Evolutionary conservation across 305 asterid genomes (phyloP).

Genomic region (Vinca major): DNA sequence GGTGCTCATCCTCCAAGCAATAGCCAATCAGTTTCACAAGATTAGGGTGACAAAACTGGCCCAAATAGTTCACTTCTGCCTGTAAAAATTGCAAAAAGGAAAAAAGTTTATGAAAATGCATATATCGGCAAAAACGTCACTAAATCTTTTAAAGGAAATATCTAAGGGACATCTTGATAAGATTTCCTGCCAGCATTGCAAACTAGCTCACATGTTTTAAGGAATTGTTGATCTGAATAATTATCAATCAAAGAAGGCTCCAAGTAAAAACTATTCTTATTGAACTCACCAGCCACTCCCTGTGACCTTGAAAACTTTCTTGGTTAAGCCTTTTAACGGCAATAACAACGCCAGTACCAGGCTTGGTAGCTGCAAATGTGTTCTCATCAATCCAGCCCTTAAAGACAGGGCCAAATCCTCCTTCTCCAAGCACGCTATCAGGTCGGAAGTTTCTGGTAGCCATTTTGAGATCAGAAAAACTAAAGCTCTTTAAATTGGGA

Average conservation of each 20-base stretch:
- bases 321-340: slow-evolving; percentile 75
- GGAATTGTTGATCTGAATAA: neutral
- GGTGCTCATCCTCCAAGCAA: slow-evolving; percentile 79
- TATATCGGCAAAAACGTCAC: no score
- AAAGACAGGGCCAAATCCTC: slow-evolving; percentile 86
- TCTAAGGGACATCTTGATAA: no score
- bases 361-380: slow-evolving; percentile 52
- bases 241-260: neutral
- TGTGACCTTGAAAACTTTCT: slow-evolving; percentile 71
- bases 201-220: neutral
- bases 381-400: slow-evolving; percentile 90
- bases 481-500: slow-evolving; percentile 58
- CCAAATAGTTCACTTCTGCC: slow-evolving; percentile 88
- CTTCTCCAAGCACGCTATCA: slow-evolving; percentile 79
- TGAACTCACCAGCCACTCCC: slow-evolving; percentile 80
- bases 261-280: neutral
- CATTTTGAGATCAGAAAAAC: slow-evolving; percentile 47
- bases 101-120: neutral
- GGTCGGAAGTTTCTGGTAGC: slow-evolving; percentile 85
- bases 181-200: no score
- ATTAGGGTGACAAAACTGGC: slow-evolving; percentile 80
- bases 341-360: slow-evolving; percentile 65
- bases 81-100: slow-evolving; percentile 18
- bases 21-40: slow-evolving; percentile 71
- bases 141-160: no score